These are phyloP conservation scores for Zygosaccharomyces lentus DNA, from an alignment of 805 yeast genomes.

Conservation along the genomic window DNA sequence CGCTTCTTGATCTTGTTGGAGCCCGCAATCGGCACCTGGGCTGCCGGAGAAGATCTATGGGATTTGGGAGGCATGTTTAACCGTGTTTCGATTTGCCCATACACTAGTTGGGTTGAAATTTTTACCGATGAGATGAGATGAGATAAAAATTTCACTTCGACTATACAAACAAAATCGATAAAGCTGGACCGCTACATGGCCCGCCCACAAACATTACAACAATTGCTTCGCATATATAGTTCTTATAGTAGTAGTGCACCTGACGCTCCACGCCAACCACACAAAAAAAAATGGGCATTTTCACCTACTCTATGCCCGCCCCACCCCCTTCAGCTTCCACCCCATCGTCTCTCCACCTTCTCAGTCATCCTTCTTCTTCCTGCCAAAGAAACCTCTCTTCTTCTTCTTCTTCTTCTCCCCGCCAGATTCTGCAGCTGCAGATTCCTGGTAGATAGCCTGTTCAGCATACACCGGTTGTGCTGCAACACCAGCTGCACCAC, in stretches of 20 bases:
- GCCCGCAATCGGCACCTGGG: constrained; percentile 37
- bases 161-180: not conserved
- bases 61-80: constrained; percentile 7
- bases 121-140: not conserved
- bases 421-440: constrained; percentile 29
- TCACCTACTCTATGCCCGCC: not conserved
- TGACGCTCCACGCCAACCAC: constrained; percentile 5
- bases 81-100: not conserved
- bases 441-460: constrained; percentile 60
- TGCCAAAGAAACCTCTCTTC: constrained; percentile 78
- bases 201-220: not conserved
- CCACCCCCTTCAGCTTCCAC: too few relatives aligned
- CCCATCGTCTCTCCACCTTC: too few relatives aligned
- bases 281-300: not conserved
- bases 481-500: constrained; percentile 12
- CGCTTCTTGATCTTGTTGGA: constrained; percentile 68
- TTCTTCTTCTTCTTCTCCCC: constrained; percentile 52
- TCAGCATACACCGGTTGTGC: constrained; percentile 39
- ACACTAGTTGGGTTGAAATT: not conserved
- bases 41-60: constrained; percentile 20
- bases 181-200: not conserved
- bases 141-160: not conserved
- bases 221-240: not conserved
- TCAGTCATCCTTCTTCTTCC: constrained; percentile 45
- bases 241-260: not conserved